Evolutionary conservation across 352 stramenopile species (phyloP).

Genomic region (Globisporangium irregulare): DNA sequence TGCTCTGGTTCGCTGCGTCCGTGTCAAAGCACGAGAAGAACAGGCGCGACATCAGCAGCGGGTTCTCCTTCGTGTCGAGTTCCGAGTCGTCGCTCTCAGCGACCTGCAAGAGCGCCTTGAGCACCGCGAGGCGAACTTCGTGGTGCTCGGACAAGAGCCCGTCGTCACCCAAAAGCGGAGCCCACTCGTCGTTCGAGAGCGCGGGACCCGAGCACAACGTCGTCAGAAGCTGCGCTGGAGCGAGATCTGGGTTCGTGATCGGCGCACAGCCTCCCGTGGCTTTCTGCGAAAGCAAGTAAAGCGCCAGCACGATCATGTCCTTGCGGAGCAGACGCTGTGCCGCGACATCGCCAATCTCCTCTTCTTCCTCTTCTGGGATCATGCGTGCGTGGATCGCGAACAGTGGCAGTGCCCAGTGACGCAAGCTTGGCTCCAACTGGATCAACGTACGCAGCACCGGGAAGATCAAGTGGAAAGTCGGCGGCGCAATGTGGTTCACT

Average conservation of each 20-base stretch:
- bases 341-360: slow-evolving; percentile 81
- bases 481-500: slow-evolving; percentile 63
- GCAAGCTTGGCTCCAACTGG: slow-evolving; percentile 41
- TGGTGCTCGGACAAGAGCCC: slow-evolving; percentile 63
- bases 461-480: slow-evolving; percentile 78
- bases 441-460: slow-evolving; percentile 65
- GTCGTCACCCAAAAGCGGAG: slow-evolving; percentile 60
- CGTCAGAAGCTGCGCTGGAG: slow-evolving; percentile 50
- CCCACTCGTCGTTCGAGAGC: slow-evolving; percentile 62
- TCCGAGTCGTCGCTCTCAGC: slow-evolving; percentile 52
- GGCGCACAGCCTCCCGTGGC: slow-evolving; percentile 40
- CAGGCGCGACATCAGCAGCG: slow-evolving; percentile 54
- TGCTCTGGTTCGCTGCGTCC: slow-evolving; percentile 48
- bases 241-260: slow-evolving; percentile 66
- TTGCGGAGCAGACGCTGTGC: slow-evolving; percentile 68
- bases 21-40: slow-evolving; percentile 69
- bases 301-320: slow-evolving; percentile 70
- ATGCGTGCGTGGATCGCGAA: slow-evolving; percentile 80
- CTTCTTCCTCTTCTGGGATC: slow-evolving; percentile 86
- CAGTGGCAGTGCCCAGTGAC: slow-evolving; percentile 68
- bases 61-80: slow-evolving; percentile 36
- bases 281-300: slow-evolving; percentile 64
- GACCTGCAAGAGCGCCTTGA: slow-evolving; percentile 63
- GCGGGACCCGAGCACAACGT: slow-evolving; percentile 53
- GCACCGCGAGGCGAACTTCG: slow-evolving; percentile 49